Conservation (phyloP, 2,329 filamentous ascomycete species). For the Fusarium sp. region DNA sequence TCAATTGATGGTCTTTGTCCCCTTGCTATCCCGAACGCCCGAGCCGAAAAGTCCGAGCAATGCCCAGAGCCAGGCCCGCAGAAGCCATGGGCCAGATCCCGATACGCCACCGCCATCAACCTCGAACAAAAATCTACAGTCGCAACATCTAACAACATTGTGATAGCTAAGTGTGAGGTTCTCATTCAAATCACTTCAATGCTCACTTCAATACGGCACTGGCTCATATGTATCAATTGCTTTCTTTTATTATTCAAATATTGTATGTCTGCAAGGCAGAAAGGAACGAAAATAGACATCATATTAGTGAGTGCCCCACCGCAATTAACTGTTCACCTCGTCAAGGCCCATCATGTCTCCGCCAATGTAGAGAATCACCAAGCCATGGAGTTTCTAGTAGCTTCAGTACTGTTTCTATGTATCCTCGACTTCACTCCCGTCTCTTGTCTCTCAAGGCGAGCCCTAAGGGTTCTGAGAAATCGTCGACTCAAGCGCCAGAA, state of each 20-base stretch:
- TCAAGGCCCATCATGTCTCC: background rate
- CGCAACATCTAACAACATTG: background rate
- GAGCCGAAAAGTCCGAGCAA: constrained; percentile 41
- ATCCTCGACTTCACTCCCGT: background rate
- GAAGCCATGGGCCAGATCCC: background rate
- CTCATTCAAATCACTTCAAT: background rate
- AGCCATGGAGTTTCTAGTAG: background rate
- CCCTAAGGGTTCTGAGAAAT: constrained; percentile 35
- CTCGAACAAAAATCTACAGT: background rate
- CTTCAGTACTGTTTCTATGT: background rate
- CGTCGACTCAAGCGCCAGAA: constrained; percentile 61
- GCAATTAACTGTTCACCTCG: constrained; percentile 1
- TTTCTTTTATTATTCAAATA: constrained; percentile 25
- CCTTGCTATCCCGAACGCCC: constrained; percentile 30
- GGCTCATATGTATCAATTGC: background rate
- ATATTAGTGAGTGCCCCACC: background rate
- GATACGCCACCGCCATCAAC: background rate
- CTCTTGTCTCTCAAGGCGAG: background rate
- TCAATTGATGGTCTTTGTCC: background rate
- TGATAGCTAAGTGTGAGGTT: background rate
- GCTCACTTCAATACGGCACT: background rate
- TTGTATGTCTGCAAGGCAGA: constrained; percentile 8
- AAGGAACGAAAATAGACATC: constrained; percentile 3
- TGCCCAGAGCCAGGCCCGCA: background rate
- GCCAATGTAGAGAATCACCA: background rate